These are phyloP conservation scores for Phytopythium ostracodes DNA, from an alignment of 352 stramenopile genomes.

Conservation along the genomic window DNA sequence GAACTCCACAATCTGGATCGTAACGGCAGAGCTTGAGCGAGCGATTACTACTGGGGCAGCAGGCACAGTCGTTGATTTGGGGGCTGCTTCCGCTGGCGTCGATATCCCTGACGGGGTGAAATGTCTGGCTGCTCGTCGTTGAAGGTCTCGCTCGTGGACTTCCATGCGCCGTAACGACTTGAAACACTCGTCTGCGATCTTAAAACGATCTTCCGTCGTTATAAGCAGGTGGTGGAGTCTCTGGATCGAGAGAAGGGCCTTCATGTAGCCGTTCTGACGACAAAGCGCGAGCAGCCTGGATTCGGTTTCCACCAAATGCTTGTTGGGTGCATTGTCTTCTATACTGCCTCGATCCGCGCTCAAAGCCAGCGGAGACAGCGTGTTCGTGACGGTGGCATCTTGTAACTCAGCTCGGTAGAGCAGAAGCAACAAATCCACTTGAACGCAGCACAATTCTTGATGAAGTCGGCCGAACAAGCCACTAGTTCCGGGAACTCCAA, in stretches of 20 bases:
- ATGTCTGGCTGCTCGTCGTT: conserved; percentile 6
- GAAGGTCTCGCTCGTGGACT: conserved; percentile 38
- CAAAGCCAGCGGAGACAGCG: conserved; percentile 2
- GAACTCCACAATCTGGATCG: conserved; percentile 40
- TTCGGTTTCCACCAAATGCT: conserved; percentile 14
- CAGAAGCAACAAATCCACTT: conserved; percentile 46
- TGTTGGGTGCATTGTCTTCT: not conserved
- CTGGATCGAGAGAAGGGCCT: conserved; percentile 41
- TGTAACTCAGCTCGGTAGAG: conserved; percentile 59
- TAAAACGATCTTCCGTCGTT: conserved; percentile 13
- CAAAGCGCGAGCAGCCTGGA: conserved; percentile 37
- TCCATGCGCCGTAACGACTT: conserved; percentile 36
- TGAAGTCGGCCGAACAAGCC: conserved; percentile 43
- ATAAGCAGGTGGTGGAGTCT: conserved; percentile 19
- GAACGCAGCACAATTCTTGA: conserved; percentile 57
- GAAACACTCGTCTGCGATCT: conserved; percentile 34
- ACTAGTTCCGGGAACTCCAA: conserved; percentile 50
- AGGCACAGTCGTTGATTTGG: conserved; percentile 14
- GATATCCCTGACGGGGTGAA: not conserved
- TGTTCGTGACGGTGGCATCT: conserved; percentile 27
- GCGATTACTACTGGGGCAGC: conserved; percentile 42
- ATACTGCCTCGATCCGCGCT: not conserved
- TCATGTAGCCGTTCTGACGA: conserved; percentile 48
- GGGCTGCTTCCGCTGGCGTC: not conserved
- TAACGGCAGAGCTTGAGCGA: conserved; percentile 50